Evolutionary conservation across 1,284 basidiomycete species (phyloP), one percentile per base, ranked within the genome.

Genomic region (Peniophora sp.): DNA sequence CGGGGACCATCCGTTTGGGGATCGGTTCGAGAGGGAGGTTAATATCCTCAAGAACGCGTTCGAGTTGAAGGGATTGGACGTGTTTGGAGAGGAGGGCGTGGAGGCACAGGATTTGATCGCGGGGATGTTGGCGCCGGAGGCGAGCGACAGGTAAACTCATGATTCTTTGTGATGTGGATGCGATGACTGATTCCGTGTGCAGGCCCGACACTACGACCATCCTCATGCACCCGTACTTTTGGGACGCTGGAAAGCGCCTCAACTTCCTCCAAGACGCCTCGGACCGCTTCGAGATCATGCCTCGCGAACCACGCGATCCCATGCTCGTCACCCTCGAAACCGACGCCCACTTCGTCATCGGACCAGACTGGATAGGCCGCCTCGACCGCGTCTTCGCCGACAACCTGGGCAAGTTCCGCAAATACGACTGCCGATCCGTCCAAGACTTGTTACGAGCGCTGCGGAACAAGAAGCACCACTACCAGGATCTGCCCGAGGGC

Each of bases 381-480:
- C 75, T 98, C 48, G 96, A 99, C 72, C 88, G 84, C 60, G 74
- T 85, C 14, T 93, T 99, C 65, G 83, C 95, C 50, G 92, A 96
- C 50, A 97, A 94, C 62, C 69, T 99, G 47, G 94, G 95, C 54
- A 98, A 98, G 69, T 98, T 93, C 71, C 77, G 94, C 60, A 95
- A 98, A 68, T 99, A 99, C 65, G 93, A 98, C 63, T 88, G 88
- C 20, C 74, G 75, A 60, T 90, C 87, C 42, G 88, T 99, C 5
- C 88, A 97, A 58, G 97, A 99, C 69, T 70, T 99, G 20, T 67
- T 99, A 49, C 79, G 96, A 44, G 97, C 95, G 1, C 71, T 99
- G 64, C 75, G 97, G 54, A 99, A 99, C 68, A 99, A 99, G 93
- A 97, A 96, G 88, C 89, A 99, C 60, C 96, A 99, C 65, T 98